Conservation (phyloP, 2,329 filamentous ascomycete genomes). For the Hawksworthiomyces lignivorus region DNA sequence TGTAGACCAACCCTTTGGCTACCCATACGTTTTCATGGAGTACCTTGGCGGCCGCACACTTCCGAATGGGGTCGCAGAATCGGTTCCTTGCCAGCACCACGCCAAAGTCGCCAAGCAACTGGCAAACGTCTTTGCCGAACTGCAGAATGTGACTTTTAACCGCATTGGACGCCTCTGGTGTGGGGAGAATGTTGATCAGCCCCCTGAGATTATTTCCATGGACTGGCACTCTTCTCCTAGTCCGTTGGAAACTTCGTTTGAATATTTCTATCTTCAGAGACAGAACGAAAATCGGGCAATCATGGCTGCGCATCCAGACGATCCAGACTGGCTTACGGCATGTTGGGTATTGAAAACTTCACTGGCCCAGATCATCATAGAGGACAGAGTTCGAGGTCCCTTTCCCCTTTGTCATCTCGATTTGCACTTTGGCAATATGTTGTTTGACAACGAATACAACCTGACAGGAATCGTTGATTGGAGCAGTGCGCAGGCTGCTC, state of each 20-base stretch:
- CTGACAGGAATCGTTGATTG: slow-evolving; percentile 29
- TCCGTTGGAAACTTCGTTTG: slow-evolving; percentile 21
- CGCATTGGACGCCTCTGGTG: slow-evolving; percentile 22
- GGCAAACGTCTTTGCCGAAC: slow-evolving; percentile 10
- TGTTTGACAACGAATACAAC: slow-evolving; percentile 34
- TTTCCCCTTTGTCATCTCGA: slow-evolving; percentile 29
- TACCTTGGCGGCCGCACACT: background rate
- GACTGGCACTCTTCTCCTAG: slow-evolving; percentile 9
- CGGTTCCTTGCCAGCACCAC: background rate
- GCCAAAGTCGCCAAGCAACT: slow-evolving; percentile 6
- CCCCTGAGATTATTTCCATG: slow-evolving; percentile 18
- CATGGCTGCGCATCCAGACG: slow-evolving; percentile 16
- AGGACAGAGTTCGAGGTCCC: slow-evolving; percentile 19
- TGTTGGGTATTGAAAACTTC: slow-evolving; percentile 25
- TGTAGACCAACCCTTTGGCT: background rate
- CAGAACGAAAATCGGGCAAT: slow-evolving; percentile 19
- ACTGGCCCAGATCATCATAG: slow-evolving; percentile 18
- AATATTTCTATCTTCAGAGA: slow-evolving; percentile 22
- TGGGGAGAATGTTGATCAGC: slow-evolving; percentile 18
- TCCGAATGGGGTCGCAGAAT: background rate
- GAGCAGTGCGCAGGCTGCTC: slow-evolving; percentile 25
- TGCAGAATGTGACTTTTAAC: slow-evolving; percentile 20
- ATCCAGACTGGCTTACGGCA: slow-evolving; percentile 22
- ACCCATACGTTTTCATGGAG: slow-evolving; percentile 3
- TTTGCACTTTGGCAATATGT: slow-evolving; percentile 31